Evolutionary conservation across 108 stramenopile genomes (phyloP), one percentile per base, ranked within the genome.

Genomic region (Chaetoceros tenuissimus): DNA sequence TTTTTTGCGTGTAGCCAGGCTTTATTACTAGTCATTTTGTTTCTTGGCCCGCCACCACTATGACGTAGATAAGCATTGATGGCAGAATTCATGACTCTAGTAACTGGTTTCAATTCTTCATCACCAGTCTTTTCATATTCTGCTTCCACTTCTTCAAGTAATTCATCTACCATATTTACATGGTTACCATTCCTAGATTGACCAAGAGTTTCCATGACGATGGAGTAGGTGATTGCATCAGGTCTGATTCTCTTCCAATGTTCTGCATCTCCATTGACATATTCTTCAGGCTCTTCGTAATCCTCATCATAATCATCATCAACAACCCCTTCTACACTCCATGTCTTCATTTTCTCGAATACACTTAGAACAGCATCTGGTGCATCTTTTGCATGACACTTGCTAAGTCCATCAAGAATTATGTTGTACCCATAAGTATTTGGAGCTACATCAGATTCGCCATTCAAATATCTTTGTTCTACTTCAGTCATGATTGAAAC

Each of bases 171-270:
- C 55, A 75, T 60, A 19, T 63, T 67, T 3, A 72, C 86, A 49
- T 76, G 63, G 10, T 75, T 78, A 30, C 62, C 64, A 50, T 72
- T 77, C 0, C 64, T 57, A 3, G 72, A 69, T 51, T 79, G 78
- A 2, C 81, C 81, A 72, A 77, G 77, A 10, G 81, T 81, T 58
- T 85, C 82, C 49, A 85, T 72, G 31, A 77, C 72, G 0, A 61
- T 49, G 22, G 69, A 71, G 43, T 81, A 85, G 10, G 77, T 74
- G 13, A 77, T 62, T 3, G 77, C 65, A 60, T 85, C 80, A 10
- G 84, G 80, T n/a, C 65, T 44, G 7, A 51, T 81, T 72, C 34
- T 40, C 34, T 40, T 5, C 34, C 34, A 40, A 10, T 40, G 5
- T 10, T 13, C 13, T 40, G 34, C 34, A 40, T 40, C 34, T 10